Percentiles rank a stretch among this genome's conserved stretches.
Evolutionary conservation across 306 rosid genomes (phyloP).

Genomic region (Sophora flavescens): DNA sequence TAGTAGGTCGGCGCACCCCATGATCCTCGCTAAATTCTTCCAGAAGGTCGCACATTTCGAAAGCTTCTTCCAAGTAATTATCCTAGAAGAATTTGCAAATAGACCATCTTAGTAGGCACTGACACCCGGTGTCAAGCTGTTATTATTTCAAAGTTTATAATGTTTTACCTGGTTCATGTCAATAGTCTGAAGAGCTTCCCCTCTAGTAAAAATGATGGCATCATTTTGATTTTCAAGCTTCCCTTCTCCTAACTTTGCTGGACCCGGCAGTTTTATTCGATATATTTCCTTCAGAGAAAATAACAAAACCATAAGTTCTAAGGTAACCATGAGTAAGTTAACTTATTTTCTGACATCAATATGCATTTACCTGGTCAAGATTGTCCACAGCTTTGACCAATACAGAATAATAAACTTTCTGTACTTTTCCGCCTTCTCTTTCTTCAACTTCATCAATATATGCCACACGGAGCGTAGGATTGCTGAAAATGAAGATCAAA

Average conservation of each 20-base stretch:
- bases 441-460: slow-evolving; percentile 98
- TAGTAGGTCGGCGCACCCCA: slow-evolving; percentile 94
- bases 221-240: slow-evolving; percentile 99
- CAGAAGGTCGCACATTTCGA: slow-evolving; percentile 95
- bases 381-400: slow-evolving; percentile 87
- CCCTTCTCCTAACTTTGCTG: slow-evolving; percentile 95
- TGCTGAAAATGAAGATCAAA: slow-evolving; percentile 59
- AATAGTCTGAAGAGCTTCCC: slow-evolving; percentile 97
- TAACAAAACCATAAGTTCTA: slow-evolving; percentile 48
- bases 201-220: slow-evolving; percentile 91
- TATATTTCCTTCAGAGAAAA: slow-evolving; percentile 79
- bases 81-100: slow-evolving; percentile 65
- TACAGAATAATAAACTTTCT: slow-evolving; percentile 93
- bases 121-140: slow-evolving; percentile 30
- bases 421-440: slow-evolving; percentile 80
- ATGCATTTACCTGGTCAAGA: slow-evolving; percentile 82
- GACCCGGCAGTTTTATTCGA: slow-evolving; percentile 90
- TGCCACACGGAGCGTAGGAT: slow-evolving; percentile 98
- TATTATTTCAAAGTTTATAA: slow-evolving; percentile 36
- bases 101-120: slow-evolving; percentile 45
- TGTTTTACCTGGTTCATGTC: slow-evolving; percentile 95
- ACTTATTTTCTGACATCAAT: slow-evolving; percentile 38
- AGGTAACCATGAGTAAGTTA: slow-evolving; percentile 30
- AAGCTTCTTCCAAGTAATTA: slow-evolving; percentile 97
- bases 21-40: slow-evolving; percentile 97